A percentile compares a stretch with the other conserved stretches of the same genome.
Conservation (phyloP, 2,329 filamentous ascomycete genomes). For the Pseudogymnoascus sp. region DNA sequence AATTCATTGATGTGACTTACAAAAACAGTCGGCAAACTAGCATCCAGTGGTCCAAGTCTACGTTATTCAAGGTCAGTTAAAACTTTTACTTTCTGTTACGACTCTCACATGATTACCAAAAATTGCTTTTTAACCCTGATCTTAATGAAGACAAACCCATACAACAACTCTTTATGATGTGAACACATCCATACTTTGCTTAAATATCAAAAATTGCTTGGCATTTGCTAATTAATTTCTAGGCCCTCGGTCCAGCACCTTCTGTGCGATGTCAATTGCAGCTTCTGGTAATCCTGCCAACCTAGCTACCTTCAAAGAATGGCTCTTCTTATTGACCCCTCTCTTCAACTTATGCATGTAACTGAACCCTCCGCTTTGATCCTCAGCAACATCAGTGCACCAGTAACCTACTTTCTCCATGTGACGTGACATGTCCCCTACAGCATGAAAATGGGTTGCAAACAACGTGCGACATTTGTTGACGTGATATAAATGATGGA, state of each 20-base stretch:
- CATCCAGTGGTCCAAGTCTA: not conserved
- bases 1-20: slow-evolving; percentile 2
- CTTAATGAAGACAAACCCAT: slow-evolving; percentile 32
- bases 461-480: slow-evolving; percentile 80
- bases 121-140: slow-evolving; percentile 35
- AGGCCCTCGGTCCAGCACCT: slow-evolving; percentile 18
- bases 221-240: slow-evolving; percentile 1
- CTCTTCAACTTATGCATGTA: slow-evolving; percentile 77
- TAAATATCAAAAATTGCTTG: slow-evolving; percentile 18
- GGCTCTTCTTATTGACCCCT: slow-evolving; percentile 79
- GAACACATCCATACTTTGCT: slow-evolving; percentile 11
- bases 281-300: slow-evolving; percentile 73
- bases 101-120: slow-evolving; percentile 28
- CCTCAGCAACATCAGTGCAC: slow-evolving; percentile 84
- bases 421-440: slow-evolving; percentile 64
- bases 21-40: not conserved
- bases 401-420: slow-evolving; percentile 47
- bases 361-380: slow-evolving; percentile 60
- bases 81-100: slow-evolving; percentile 13
- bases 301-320: slow-evolving; percentile 89
- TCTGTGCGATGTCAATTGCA: slow-evolving; percentile 58
- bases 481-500: slow-evolving; percentile 72
- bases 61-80: slow-evolving; percentile 17
- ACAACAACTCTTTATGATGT: slow-evolving; percentile 30
- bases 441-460: slow-evolving; percentile 85